These are phyloP conservation scores for Phytopythium litorale DNA, from an alignment of 352 stramenopile genomes.

Conservation along the genomic window DNA sequence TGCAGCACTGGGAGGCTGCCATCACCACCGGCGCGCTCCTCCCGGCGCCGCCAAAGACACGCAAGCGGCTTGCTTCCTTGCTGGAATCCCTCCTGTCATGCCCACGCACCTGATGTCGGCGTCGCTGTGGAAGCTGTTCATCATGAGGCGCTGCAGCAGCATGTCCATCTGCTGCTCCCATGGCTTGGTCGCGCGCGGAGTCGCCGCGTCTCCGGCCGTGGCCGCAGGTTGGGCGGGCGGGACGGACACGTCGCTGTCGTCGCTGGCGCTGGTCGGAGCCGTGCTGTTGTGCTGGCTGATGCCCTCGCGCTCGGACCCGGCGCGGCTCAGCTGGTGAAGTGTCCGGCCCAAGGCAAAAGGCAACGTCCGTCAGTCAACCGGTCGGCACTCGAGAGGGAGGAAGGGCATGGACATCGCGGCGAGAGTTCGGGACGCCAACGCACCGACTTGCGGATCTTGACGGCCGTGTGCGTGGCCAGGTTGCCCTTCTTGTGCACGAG, in stretches of 20 bases:
- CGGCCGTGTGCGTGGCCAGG: constrained; percentile 72
- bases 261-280: constrained; percentile 11
- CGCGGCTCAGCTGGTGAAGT: constrained; percentile 2
- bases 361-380: too few species aligned
- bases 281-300: constrained; percentile 16
- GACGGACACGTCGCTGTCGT: constrained; percentile 29
- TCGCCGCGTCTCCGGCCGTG: constrained; percentile 4
- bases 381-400: too few species aligned
- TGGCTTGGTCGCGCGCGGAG: constrained; percentile 29
- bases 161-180: constrained; percentile 88
- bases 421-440: constrained; percentile 1
- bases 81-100: background rate
- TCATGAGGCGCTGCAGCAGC: constrained; percentile 80
- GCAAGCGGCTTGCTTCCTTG: background rate
- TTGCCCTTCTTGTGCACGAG: constrained; percentile 86
- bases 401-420: too few species aligned
- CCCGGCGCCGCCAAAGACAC: constrained; percentile 3
- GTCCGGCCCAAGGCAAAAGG: too few species aligned
- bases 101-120: constrained; percentile 60
- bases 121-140: constrained; percentile 72
- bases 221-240: constrained; percentile 1
- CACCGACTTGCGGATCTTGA: constrained; percentile 48
- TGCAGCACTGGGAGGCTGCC: background rate
- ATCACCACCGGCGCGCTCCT: background rate
- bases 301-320: constrained; percentile 15